Base-by-base conservation (phyloP, 2,329 filamentous ascomycete genomes). In the Chaetomiaceae sp. region DNA sequence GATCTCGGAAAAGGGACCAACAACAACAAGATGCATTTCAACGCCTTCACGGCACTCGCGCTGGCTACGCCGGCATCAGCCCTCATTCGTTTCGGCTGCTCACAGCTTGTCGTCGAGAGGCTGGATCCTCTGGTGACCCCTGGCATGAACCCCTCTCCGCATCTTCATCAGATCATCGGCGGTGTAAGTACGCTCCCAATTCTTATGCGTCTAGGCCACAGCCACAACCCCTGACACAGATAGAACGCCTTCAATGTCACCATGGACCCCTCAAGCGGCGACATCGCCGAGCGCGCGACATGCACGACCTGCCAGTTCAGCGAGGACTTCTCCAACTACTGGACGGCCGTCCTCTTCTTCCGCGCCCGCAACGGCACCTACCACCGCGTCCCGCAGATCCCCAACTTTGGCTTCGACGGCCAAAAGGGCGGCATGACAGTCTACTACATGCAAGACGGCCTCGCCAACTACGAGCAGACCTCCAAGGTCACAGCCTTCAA, bases 401-500 rank as follows among this genome's bases (percentile, higher is more conserved):
- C 64, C 25, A 72, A 72, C 52, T 51, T 63, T 7, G 61, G 63
- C 2, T 70, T 71, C 37, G 66, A 68, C 51, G 50, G 56, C 4
- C 57, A 61, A 11, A 63, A 62, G 11, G 69, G 68, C 23, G 68
- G 69, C 17, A 68, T 67, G 65, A 69, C 66, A 4, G 64, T 69
- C 5, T 70, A 69, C 53, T 69, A 70, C 53, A 66, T 62, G 51
- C 65, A 66, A 15, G 62, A 65, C 61, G 61, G 59, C 12, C 54
- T 62, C 23, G 57, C 58, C 44, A 61, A 61, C 57, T 61, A 60
- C 62, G 38, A 55, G 43, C 57, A 61, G 22, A 55, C 64, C 45
- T 57, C 65, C 27, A 73, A 72, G 47, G 71, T 73, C 17, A 74
- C 70, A n/a, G 72, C 71, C 6, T 74, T 74, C 58, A 69, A 72